Evolutionary conservation across 2,329 filamentous ascomycete genomes (phyloP).

Genomic region (Escovopsis sp.): DNA sequence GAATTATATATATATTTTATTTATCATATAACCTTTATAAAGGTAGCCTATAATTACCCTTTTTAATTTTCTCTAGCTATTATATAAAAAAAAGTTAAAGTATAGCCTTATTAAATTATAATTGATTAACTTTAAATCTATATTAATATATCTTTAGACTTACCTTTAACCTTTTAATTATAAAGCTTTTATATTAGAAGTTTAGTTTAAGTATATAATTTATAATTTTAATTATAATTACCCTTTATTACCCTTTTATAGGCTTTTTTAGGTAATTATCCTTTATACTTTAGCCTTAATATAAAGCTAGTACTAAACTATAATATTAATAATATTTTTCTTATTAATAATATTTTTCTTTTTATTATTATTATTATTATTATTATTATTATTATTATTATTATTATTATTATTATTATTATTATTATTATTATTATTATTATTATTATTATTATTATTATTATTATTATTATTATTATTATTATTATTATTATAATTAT

Average conservation of each 20-base stretch:
- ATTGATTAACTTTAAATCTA: slow-evolving; percentile 1
- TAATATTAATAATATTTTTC: too few species aligned
- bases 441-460: too few species aligned
- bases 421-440: too few species aligned
- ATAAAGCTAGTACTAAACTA: too few species aligned
- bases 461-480: too few species aligned
- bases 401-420: too few species aligned
- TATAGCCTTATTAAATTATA: neutral
- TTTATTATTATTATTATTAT: too few species aligned
- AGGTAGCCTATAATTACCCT: neutral
- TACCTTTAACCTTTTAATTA: neutral
- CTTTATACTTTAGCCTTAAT: too few species aligned
- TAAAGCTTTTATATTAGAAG: neutral
- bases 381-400: too few species aligned
- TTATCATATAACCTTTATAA: neutral
- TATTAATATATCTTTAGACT: neutral
- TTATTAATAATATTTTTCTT: too few species aligned
- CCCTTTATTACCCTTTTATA: neutral
- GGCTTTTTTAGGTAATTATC: too few species aligned
- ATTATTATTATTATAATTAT: too few species aligned
- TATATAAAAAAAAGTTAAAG: neutral
- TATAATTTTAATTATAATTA: neutral
- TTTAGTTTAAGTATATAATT: neutral
- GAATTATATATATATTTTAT: neutral
- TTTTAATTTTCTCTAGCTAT: neutral